Evolutionary conservation across 2,329 filamentous ascomycete species (phyloP).

Genomic region (Penicillium sp.): DNA sequence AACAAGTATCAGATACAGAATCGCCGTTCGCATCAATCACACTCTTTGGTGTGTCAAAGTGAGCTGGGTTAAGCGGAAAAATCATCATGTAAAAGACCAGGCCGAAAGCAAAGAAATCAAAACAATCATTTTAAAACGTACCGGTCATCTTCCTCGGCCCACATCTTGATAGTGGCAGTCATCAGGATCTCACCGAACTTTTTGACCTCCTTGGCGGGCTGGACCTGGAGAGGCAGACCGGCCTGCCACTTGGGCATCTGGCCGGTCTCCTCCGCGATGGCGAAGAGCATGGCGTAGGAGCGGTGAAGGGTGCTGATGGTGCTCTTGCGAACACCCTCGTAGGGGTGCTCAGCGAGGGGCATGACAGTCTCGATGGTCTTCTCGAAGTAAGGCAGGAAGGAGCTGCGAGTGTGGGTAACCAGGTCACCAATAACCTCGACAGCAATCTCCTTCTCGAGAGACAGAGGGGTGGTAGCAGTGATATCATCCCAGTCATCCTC

Average conservation of each 20-base stretch:
- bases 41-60: conserved; percentile 86
- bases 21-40: conserved; percentile 89
- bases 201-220: conserved; percentile 78
- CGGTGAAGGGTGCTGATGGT: conserved; percentile 92
- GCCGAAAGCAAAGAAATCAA: conserved; percentile 27
- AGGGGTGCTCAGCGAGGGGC: conserved; percentile 83
- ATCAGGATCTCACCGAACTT: conserved; percentile 87
- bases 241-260: conserved; percentile 83
- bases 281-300: conserved; percentile 88
- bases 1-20: conserved; percentile 52
- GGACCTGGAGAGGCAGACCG: conserved; percentile 80
- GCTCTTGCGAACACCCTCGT: conserved; percentile 92
- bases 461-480: conserved; percentile 83
- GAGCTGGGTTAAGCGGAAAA: conserved; percentile 96
- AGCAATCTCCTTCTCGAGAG: conserved; percentile 96
- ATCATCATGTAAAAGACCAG: conserved; percentile 73
- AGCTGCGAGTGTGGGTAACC: conserved; percentile 80
- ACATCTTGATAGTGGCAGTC: conserved; percentile 81
- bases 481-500: conserved; percentile 86
- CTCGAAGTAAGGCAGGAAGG: conserved; percentile 84
- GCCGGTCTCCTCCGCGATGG: conserved; percentile 80
- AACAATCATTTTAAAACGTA: conserved; percentile 61
- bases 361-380: conserved; percentile 82
- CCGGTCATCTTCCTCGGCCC: conserved; percentile 91
- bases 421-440: conserved; percentile 94